Evolutionary conservation across 2,329 filamentous ascomycete species (phyloP).

Genomic region (Zarea fungicola): DNA sequence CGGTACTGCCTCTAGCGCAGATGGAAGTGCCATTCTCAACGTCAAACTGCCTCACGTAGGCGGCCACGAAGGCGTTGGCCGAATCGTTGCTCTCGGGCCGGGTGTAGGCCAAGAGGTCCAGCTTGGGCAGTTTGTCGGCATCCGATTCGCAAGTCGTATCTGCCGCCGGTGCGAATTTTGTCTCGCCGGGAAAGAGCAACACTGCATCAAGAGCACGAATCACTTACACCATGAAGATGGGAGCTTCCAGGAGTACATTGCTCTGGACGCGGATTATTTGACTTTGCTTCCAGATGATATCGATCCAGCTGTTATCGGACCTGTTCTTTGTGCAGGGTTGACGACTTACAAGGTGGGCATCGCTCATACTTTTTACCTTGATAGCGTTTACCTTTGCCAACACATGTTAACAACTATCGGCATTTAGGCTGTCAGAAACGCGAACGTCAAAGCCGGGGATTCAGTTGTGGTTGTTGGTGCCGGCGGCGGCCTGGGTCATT

Average conservation of each 20-base stretch:
- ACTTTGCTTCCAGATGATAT: constrained; percentile 13
- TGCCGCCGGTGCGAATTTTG: constrained; percentile 15
- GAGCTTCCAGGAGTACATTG: constrained; percentile 18
- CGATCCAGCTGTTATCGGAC: constrained; percentile 12
- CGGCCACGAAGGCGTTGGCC: constrained; percentile 16
- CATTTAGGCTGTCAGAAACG: constrained; percentile 16
- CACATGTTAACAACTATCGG: too few relatives aligned
- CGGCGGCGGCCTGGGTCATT: constrained; percentile 16
- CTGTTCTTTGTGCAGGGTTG: constrained; percentile 15
- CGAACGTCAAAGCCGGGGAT: constrained; percentile 16
- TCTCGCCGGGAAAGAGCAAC: constrained; percentile 15
- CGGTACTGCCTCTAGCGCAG: constrained; percentile 7
- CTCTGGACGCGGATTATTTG: constrained; percentile 13
- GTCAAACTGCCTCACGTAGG: constrained; percentile 17
- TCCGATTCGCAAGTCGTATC: constrained; percentile 14
- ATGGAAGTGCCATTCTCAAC: constrained; percentile 14
- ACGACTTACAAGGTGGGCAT: constrained; percentile 17
- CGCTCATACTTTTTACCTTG: too few relatives aligned
- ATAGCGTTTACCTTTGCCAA: too few relatives aligned
- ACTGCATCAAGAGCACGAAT: constrained; percentile 17
- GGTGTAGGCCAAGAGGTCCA: constrained; percentile 15
- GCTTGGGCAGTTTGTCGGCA: constrained; percentile 14
- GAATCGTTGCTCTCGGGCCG: constrained; percentile 14
- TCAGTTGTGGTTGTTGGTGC: constrained; percentile 14
- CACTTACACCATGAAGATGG: constrained; percentile 17